Evolutionary conservation across 2,329 filamentous ascomycete genomes (phyloP).

Genomic region (Fusarium sp.): DNA sequence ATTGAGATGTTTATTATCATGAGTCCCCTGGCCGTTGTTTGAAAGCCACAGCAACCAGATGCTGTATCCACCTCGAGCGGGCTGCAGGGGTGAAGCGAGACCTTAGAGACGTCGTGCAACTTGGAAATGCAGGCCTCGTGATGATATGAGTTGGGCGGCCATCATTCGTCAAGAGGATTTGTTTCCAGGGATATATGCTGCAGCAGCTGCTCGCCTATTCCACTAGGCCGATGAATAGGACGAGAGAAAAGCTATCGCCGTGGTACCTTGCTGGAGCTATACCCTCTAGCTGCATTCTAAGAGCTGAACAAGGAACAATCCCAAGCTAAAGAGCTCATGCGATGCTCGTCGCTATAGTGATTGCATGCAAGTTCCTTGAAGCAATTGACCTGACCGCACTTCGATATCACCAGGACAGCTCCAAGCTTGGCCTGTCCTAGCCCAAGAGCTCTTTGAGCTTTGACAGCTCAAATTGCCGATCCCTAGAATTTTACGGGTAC

Average conservation of each 20-base stretch:
- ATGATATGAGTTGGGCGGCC: constrained; percentile 27
- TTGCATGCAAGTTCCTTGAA: constrained; percentile 28
- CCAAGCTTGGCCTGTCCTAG: constrained; percentile 31
- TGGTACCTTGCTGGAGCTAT: constrained; percentile 30
- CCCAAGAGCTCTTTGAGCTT: constrained; percentile 23
- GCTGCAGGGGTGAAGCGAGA: constrained; percentile 39
- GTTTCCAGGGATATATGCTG: constrained; percentile 31
- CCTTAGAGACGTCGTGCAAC: constrained; percentile 30
- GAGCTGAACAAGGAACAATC: constrained; percentile 30
- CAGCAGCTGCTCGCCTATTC: constrained; percentile 28
- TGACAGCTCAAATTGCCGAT: constrained; percentile 27
- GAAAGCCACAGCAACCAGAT: constrained; percentile 36
- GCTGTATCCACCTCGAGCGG: constrained; percentile 33
- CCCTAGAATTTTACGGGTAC: constrained; percentile 14
- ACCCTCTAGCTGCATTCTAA: constrained; percentile 27
- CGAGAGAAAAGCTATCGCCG: constrained; percentile 19
- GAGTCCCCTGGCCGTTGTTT: constrained; percentile 8
- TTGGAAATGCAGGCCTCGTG: constrained; percentile 41
- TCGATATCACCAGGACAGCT: constrained; percentile 32
- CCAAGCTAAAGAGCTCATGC: constrained; percentile 30
- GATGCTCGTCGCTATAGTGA: constrained; percentile 34
- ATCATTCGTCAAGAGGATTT: constrained; percentile 19
- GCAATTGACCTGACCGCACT: constrained; percentile 29
- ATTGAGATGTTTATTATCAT: constrained; percentile 26
- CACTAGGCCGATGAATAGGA: constrained; percentile 25